phyloP scores from a whole-genome alignment of 441 rosid species.

The Pelargonium australe region DNA sequence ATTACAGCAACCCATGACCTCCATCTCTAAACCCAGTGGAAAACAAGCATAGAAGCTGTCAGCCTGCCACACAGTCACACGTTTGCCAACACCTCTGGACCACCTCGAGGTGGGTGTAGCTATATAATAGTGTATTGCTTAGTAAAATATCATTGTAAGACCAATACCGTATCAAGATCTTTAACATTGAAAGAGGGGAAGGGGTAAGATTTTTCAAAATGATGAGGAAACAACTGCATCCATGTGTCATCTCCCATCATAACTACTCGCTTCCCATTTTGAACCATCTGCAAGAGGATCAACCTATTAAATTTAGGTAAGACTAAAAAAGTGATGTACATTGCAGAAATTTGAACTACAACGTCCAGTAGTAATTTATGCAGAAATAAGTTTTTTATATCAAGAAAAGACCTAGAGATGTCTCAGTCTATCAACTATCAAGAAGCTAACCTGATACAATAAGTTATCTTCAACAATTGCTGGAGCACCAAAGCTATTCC shows the following conservation, averaged over 20 bases:
- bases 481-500: constrained; percentile 94
- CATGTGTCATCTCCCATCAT: constrained; percentile 99
- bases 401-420: neutral
- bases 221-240: constrained; percentile 85
- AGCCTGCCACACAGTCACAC: neutral
- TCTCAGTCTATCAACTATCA: neutral
- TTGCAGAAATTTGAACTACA: neutral
- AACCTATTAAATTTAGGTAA: constrained; percentile 12
- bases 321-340: neutral
- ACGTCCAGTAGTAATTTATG: neutral
- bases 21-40: neutral
- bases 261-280: constrained; percentile 74
- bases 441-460: constrained; percentile 51
- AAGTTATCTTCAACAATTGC: constrained; percentile 91
- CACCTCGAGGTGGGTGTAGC: neutral
- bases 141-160: constrained; percentile 1
- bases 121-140: neutral
- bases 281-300: constrained; percentile 44
- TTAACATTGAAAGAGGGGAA: constrained; percentile 94
- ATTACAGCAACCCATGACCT: constrained; percentile 5
- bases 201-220: constrained; percentile 75
- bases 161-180: constrained; percentile 73
- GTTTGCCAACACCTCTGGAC: neutral
- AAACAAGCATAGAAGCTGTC: neutral
- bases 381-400: neutral